Base-by-base conservation (phyloP, 345 rosid genomes). In the Firmiana major region DNA sequence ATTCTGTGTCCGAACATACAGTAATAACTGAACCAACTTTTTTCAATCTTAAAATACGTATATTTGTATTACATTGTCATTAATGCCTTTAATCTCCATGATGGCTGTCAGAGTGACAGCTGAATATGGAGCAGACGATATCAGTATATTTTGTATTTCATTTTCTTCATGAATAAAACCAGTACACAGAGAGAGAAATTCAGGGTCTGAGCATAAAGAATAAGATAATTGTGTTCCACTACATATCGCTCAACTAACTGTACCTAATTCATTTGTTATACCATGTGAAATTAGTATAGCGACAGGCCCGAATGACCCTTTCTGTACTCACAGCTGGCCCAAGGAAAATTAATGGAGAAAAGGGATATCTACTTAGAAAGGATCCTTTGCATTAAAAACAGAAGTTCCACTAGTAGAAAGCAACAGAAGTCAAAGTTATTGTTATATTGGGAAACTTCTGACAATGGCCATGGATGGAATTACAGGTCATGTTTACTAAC, bases 401-500 rank as follows among this genome's bases (percentile, higher is more conserved):
- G 34, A 68, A 45, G 55, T 68, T 45, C 13, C 54, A 22, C 19
- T 38, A 19, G 19, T 64, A 19, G 28, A 64, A 63, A 42, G 49
- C 34, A 65, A 40, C 24, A 19, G 24, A 65, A 38, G 70, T 38
- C 48, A 64, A 36, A 17, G 12, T 31, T 36, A 6, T 64, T 9
- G 26, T 65, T 19, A 24, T 45, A 24, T 15, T 46, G 2, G 54
- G 57, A 26, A 69, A 48, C 34, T 17, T 51, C 42, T 34, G 62
- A 28, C 17, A 71, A 53, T 6, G 9, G 16, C 31, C 45, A 16
- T 46, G 43, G 67, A 34, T 45, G n/a, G 53, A 12, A 21, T 73
- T 77, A 59, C 90, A 95, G 99, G 96, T 88, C 59, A 92, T 93
- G 98, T 92, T 92, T 85, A 81, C 86, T 57, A 90, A 95, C 90